Percentiles rank a stretch among this genome's conserved stretches.
Conservation (phyloP, 225 moss, liverwort and hornwort genomes). For the Polytrichum formosum region DNA sequence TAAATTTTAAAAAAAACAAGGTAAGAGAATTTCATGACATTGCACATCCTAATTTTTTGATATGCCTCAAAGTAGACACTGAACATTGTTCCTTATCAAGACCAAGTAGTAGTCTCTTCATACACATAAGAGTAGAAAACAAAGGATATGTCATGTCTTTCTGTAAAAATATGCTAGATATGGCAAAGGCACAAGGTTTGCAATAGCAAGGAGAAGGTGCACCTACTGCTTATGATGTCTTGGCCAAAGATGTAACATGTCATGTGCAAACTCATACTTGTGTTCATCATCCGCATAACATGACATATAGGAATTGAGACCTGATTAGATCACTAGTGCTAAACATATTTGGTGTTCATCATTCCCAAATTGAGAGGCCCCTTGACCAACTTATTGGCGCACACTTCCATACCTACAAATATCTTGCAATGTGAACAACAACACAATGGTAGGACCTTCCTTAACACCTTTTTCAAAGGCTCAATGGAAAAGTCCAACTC, state of each 20-base stretch:
- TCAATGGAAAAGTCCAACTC: constrained; percentile 6
- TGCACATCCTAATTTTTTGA: too few relatives aligned
- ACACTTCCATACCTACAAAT: constrained; percentile 28
- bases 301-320: background rate
- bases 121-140: constrained; percentile 1
- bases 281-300: constrained; percentile 21
- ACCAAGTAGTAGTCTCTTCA: background rate
- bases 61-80: too few relatives aligned
- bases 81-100: too few relatives aligned
- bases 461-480: constrained; percentile 4
- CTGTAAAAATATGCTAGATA: constrained; percentile 26
- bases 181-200: constrained; percentile 25
- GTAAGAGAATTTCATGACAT: too few relatives aligned
- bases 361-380: constrained; percentile 21
- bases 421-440: constrained; percentile 28
- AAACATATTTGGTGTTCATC: constrained; percentile 14
- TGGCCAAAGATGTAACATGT: background rate
- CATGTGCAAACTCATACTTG: constrained; percentile 11
- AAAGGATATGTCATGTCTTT: constrained; percentile 27
- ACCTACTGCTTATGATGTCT: constrained; percentile 17
- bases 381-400: constrained; percentile 23
- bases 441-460: constrained; percentile 14
- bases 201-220: constrained; percentile 22
- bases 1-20: too few relatives aligned
- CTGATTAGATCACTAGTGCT: constrained; percentile 17